Percentiles rank a stretch among this genome's conserved stretches.
Conservation (phyloP, 1,284 basidiomycete species). For the Serendipita sp. region DNA sequence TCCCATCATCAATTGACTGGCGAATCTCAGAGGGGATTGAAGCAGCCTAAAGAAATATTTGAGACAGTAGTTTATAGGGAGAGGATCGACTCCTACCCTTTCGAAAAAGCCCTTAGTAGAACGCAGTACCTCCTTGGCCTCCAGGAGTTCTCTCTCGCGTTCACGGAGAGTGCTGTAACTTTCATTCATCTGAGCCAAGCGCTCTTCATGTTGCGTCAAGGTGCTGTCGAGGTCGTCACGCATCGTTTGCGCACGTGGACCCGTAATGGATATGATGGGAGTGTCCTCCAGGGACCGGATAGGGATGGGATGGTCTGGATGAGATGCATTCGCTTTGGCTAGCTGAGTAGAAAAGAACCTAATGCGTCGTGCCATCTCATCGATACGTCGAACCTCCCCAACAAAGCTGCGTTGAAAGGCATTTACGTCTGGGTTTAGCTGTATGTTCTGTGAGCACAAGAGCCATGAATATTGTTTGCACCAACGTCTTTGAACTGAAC, state of each 20-base stretch:
- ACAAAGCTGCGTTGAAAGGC: constrained; percentile 98
- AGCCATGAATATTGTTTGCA: neutral
- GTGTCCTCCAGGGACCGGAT: constrained; percentile 73
- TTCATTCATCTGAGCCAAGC: constrained; percentile 85
- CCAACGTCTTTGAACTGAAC: constrained; percentile 93
- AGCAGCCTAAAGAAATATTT: constrained; percentile 46
- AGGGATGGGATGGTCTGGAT: constrained; percentile 54
- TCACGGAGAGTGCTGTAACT: constrained; percentile 84
- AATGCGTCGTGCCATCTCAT: constrained; percentile 90
- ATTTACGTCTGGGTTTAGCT: constrained; percentile 91
- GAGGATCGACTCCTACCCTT: constrained; percentile 31
- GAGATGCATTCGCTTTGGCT: constrained; percentile 42
- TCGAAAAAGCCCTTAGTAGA: constrained; percentile 98
- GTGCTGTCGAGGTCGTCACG: constrained; percentile 88
- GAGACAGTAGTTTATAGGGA: neutral
- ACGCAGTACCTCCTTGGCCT: constrained; percentile 83
- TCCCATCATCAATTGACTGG: constrained; percentile 83
- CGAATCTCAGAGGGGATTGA: constrained; percentile 67
- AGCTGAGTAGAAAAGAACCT: constrained; percentile 85
- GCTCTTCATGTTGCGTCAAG: constrained; percentile 76
- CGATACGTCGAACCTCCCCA: constrained; percentile 84
- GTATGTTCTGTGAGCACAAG: constrained; percentile 13
- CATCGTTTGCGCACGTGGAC: constrained; percentile 81
- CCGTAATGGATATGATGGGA: constrained; percentile 66
- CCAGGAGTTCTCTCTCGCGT: constrained; percentile 76